Evolutionary conservation across 805 yeast genomes (phyloP).

Genomic region (Torulaspora microellipsoides): DNA sequence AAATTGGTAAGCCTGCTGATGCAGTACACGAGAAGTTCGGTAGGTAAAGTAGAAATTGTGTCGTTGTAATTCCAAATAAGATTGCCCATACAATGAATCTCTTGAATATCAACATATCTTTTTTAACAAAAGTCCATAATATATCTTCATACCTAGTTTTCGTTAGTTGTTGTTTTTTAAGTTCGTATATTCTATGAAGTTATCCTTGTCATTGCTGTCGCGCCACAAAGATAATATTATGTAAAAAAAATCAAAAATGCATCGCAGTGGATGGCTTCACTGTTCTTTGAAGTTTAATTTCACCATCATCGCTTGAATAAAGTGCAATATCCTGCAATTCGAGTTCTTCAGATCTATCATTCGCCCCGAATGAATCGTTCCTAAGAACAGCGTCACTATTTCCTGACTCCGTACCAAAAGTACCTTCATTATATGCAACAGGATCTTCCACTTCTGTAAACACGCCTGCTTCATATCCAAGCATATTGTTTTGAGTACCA

Average conservation of each 20-base stretch:
- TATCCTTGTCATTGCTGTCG: neutral
- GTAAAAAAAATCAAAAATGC: conserved; percentile 15
- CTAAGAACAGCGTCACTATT: neutral
- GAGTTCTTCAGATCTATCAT: conserved; percentile 12
- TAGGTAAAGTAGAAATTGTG: conserved; percentile 23
- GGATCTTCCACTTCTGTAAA: conserved; percentile 5
- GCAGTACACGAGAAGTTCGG: conserved; percentile 27
- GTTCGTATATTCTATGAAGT: too few species aligned
- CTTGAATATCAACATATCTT: conserved; percentile 13
- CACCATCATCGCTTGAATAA: conserved; percentile 18
- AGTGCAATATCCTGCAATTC: conserved; percentile 24
- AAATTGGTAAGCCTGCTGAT: conserved; percentile 15
- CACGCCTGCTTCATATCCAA: conserved; percentile 15
- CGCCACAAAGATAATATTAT: conserved; percentile 3
- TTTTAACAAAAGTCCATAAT: neutral
- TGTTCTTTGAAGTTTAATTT: conserved; percentile 10
- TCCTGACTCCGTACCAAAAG: neutral
- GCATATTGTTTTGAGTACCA: conserved; percentile 11
- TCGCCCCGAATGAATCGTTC: neutral
- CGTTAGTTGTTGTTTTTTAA: too few species aligned
- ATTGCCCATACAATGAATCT: conserved; percentile 20
- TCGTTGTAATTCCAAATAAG: conserved; percentile 11
- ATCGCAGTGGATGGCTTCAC: conserved; percentile 27
- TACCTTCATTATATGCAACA: neutral
- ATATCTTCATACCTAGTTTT: too few species aligned